A percentile compares a stretch with the other conserved stretches of the same genome.
Conservation (phyloP, 805 yeast genomes). For the Schizosaccharomyces pombe region DNA sequence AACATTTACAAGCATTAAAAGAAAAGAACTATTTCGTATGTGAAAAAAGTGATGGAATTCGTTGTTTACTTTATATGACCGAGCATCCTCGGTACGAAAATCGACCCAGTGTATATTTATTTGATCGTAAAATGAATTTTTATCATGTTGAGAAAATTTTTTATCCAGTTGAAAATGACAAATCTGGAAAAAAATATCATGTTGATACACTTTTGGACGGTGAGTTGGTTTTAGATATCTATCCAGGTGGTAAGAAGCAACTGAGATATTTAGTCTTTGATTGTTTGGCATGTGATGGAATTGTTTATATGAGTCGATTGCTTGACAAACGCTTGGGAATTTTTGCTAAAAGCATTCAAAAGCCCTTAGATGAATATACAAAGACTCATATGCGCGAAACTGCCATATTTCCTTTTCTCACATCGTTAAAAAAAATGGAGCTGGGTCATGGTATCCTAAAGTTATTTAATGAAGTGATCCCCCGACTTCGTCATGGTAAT, state of each 20-base stretch:
- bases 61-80: slow-evolving; percentile 46
- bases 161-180: slow-evolving; percentile 32
- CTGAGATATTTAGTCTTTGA: slow-evolving; percentile 73
- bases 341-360: background rate
- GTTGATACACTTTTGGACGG: slow-evolving; percentile 86
- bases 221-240: slow-evolving; percentile 53
- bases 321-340: slow-evolving; percentile 58
- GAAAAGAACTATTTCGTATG: slow-evolving; percentile 75
- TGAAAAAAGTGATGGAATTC: slow-evolving; percentile 82
- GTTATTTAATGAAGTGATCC: slow-evolving; percentile 46
- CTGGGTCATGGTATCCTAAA: slow-evolving; percentile 53
- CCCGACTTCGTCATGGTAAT: slow-evolving; percentile 55
- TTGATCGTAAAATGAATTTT: slow-evolving; percentile 74
- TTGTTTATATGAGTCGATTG: slow-evolving; percentile 40
- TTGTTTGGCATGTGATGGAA: slow-evolving; percentile 64
- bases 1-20: slow-evolving; percentile 42
- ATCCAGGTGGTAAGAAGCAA: slow-evolving; percentile 20
- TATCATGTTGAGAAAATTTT: slow-evolving; percentile 51
- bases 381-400: too few species aligned
- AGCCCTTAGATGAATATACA: too few species aligned
- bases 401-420: slow-evolving; percentile 72
- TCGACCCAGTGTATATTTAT: slow-evolving; percentile 45
- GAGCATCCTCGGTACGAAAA: slow-evolving; percentile 21
- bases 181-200: slow-evolving; percentile 36
- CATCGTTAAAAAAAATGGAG: slow-evolving; percentile 73